Evolutionary conservation across 306 rosid genomes (phyloP), one percentile per base, ranked within the genome.

Genomic region (Cicer arietinum): DNA sequence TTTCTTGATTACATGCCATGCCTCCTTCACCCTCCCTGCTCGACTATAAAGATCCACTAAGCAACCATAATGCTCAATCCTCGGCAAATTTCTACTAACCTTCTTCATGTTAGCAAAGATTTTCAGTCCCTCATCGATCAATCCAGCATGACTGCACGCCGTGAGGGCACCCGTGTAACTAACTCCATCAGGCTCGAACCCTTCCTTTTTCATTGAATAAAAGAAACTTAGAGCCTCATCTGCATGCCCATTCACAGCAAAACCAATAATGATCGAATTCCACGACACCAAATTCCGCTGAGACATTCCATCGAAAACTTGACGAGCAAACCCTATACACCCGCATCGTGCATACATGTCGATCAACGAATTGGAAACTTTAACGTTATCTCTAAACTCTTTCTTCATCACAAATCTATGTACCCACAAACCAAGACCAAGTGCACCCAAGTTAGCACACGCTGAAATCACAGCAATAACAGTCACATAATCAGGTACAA

Each of bases 271-370:
- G 70, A 90, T 88, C 2, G 96, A 94, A 81, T 90, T 94, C 98
- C 98, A 94, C 0, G 96, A 87, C 12, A 94, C 98, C 70, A 91
- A 71, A 4, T 85, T 88, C 66, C 87, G 69, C 0, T 73, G 46
- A 2, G 66, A 51, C 94, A 91, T 90, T 53, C 73, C 73, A 50
- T 87, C 82, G 42, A 94, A 94, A 11, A 94, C 85, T 56, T 88
- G 91, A 17, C 77, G 85, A 59, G 98, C 91, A 80, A 90, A 76
- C 52, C 77, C 86, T 51, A 91, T 88, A 56, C 90, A 87, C 8
- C 98, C 97, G 77, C 98, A 94, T 53, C 97, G 77, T 9, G 94
- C 83, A 84, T 94, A 91, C 97, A 94, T 85, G 54, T 94, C 96
- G 8, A 91, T 87, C 77, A 90, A 73, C 7, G 98, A 85, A 73